Evolutionary conservation across 768 basidiomycete genomes (phyloP).

Genomic region (Podaxis sp.): DNA sequence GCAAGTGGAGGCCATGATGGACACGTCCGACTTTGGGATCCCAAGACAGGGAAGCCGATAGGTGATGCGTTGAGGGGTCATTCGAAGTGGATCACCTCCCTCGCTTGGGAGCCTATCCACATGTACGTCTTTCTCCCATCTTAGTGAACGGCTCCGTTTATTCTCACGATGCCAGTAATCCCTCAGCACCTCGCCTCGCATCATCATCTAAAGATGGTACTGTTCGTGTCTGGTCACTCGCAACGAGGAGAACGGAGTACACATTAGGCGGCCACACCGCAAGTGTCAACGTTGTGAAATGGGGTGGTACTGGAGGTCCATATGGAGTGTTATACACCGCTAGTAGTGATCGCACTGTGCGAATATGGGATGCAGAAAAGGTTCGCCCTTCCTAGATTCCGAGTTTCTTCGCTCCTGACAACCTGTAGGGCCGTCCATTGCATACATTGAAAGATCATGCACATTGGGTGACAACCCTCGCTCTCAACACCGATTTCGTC

Average conservation of each 20-base stretch:
- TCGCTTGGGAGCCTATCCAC: conserved; percentile 96
- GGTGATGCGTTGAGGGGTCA: conserved; percentile 93
- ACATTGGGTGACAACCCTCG: conserved; percentile 97
- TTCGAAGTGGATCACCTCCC: conserved; percentile 92
- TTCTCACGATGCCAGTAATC: conserved; percentile 50
- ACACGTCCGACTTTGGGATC: conserved; percentile 90
- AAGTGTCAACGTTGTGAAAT: conserved; percentile 91
- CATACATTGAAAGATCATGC: conserved; percentile 92
- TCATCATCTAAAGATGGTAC: conserved; percentile 96
- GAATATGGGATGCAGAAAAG: conserved; percentile 86
- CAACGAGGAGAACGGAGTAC: conserved; percentile 71
- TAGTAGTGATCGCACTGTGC: conserved; percentile 89
- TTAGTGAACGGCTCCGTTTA: conserved; percentile 1
- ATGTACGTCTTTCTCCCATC: conserved; percentile 47
- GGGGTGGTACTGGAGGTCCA: conserved; percentile 73
- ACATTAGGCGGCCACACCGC: conserved; percentile 92
- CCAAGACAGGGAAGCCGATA: conserved; percentile 82
- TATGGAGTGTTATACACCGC: conserved; percentile 90
- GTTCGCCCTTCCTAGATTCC: conserved; percentile 37
- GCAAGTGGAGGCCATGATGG: conserved; percentile 96
- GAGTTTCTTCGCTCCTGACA: not conserved
- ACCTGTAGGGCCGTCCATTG: conserved; percentile 70
- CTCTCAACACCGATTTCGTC: conserved; percentile 93
- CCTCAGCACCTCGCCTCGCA: conserved; percentile 77
- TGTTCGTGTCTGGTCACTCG: conserved; percentile 89